A percentile compares a stretch with the other conserved stretches of the same genome.
Conservation (phyloP, 1,139 yeast species). For the Waltiozyma sp. region DNA sequence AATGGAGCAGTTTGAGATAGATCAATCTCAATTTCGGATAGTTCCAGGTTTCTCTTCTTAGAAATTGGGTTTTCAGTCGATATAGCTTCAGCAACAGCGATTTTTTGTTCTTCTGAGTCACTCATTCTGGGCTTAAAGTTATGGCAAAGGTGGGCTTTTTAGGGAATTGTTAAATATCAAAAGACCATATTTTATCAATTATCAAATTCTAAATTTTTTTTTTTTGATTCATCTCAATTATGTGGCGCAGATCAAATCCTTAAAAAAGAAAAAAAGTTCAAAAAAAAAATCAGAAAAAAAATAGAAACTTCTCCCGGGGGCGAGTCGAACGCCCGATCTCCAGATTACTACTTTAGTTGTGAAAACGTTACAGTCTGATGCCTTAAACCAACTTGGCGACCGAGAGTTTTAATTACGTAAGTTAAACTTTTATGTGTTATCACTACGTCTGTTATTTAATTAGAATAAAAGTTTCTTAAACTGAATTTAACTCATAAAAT, state of each 20-base stretch:
- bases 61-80: constrained; percentile 2
- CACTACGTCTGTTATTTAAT: too few species aligned
- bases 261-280: background rate
- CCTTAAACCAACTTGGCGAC: background rate
- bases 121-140: constrained; percentile 1
- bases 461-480: too few species aligned
- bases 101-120: constrained; percentile 3
- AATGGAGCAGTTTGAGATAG: constrained; percentile 69
- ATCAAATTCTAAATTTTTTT: constrained; percentile 2
- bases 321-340: background rate
- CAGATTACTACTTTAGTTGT: background rate
- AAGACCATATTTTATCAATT: too few species aligned
- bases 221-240: too few species aligned
- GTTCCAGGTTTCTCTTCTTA: constrained; percentile 25
- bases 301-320: constrained; percentile 1
- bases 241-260: background rate
- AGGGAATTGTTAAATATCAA: too few species aligned
- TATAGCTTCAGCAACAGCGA: background rate
- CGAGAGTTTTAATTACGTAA: too few species aligned
- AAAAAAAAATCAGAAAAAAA: constrained; percentile 1
- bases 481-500: too few species aligned
- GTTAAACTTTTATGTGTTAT: too few species aligned
- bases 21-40: constrained; percentile 73
- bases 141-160: too few species aligned
- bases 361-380: background rate